Conservation (phyloP, 2,329 filamentous ascomycete genomes). For the Talaromyces amestolkiae region DNA sequence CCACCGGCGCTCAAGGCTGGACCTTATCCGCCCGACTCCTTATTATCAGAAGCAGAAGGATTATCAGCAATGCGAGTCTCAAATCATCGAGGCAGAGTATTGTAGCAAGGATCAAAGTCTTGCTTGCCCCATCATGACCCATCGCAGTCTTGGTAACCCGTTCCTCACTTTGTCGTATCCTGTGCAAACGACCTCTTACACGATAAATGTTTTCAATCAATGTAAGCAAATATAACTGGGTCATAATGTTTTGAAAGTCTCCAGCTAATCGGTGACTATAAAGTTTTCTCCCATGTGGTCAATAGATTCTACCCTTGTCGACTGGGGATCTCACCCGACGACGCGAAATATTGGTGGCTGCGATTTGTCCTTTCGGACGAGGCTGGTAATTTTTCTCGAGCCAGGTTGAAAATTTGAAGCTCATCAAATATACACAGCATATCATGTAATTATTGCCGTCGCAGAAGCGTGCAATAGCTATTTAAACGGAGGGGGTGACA, state of each 20-base stretch:
- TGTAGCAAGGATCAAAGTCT: background rate
- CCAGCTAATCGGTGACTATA: background rate
- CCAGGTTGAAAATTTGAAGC: too few relatives aligned
- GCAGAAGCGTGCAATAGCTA: conserved; percentile 11
- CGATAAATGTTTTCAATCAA: conserved; percentile 11
- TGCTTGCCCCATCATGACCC: background rate
- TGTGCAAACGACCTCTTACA: background rate
- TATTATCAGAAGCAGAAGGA: background rate
- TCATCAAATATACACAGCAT: background rate
- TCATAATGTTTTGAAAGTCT: background rate
- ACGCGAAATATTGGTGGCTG: conserved; percentile 14
- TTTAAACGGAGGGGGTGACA: background rate
- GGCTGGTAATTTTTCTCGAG: background rate
- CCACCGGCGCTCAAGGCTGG: conserved; percentile 12
- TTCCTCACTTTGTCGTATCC: conserved; percentile 11
- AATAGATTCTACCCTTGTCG: conserved; percentile 14
- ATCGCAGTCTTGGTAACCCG: conserved; percentile 5
- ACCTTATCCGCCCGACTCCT: background rate
- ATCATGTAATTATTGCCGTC: conserved; percentile 11
- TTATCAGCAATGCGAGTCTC: background rate
- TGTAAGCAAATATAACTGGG: background rate
- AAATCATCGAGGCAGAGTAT: background rate
- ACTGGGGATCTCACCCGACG: conserved; percentile 12
- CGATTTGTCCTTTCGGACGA: conserved; percentile 13
- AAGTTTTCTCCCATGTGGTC: conserved; percentile 12